A percentile compares a stretch with the other conserved stretches of the same genome.
phyloP scores from a whole-genome alignment of 139 green algal genomes.

The Zygnema circumcarinatum region DNA sequence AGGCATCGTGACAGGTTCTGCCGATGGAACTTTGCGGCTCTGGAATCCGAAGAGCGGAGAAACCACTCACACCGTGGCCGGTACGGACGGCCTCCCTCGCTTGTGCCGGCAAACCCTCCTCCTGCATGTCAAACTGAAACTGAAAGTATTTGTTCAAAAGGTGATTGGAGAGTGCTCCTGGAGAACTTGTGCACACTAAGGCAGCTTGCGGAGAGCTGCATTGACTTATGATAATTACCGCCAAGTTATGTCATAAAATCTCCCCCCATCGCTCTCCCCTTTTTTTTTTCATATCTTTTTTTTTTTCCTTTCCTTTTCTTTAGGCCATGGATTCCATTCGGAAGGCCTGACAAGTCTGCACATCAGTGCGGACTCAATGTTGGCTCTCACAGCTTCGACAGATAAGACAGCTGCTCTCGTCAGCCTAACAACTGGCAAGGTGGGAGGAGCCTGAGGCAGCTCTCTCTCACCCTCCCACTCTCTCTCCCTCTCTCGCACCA shows the following conservation, averaged over 20 bases:
- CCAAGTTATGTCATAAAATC: background rate
- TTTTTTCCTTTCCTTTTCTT: too few relatives aligned
- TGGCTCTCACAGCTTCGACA: slow-evolving; percentile 37
- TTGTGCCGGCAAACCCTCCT: background rate
- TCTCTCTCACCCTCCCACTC: too few relatives aligned
- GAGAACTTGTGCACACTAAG: too few relatives aligned
- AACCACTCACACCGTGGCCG: slow-evolving; percentile 29
- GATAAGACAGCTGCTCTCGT: slow-evolving; percentile 33
- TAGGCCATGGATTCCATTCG: slow-evolving; percentile 74
- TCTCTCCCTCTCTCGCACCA: background rate
- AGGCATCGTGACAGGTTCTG: slow-evolving; percentile 87
- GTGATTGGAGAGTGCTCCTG: too few relatives aligned
- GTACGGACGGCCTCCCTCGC: background rate
- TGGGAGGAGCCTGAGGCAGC: background rate
- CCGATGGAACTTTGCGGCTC: slow-evolving; percentile 73
- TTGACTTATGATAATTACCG: background rate
- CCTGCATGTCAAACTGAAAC: background rate
- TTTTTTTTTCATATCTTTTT: background rate
- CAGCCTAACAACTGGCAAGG: slow-evolving; percentile 13
- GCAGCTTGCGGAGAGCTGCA: background rate
- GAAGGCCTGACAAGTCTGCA: slow-evolving; percentile 77
- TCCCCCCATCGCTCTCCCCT: background rate
- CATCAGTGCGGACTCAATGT: slow-evolving; percentile 49
- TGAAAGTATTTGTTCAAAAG: background rate
- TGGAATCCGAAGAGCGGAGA: slow-evolving; percentile 27